These are phyloP conservation scores for Coffea humblotiana DNA, from an alignment of 305 asterid genomes.

Conservation along the genomic window DNA sequence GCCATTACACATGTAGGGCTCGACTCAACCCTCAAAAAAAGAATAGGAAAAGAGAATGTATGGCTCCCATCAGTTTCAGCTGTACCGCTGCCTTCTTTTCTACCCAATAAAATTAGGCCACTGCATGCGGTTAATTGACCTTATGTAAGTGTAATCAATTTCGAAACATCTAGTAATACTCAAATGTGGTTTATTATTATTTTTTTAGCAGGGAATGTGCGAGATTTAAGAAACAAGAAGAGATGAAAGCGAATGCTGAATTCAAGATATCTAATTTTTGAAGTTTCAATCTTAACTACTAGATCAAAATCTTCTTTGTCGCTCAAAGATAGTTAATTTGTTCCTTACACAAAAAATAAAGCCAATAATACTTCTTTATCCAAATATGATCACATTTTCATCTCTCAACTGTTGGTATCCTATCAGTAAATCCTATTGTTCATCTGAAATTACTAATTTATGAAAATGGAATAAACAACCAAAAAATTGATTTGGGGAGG, in stretches of 20 bases:
- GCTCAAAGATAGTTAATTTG: neutral
- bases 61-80: neutral
- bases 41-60: neutral
- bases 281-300: too few species aligned
- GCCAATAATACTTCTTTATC: neutral
- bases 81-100: neutral
- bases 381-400: neutral
- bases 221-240: too few species aligned
- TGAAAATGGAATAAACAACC: neutral
- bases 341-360: neutral
- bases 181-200: too few species aligned
- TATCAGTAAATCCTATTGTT: neutral
- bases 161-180: too few species aligned
- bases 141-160: neutral
- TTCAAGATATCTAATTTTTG: too few species aligned
- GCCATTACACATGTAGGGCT: neutral
- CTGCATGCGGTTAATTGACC: neutral
- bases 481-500: neutral
- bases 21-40: too few species aligned
- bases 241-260: too few species aligned
- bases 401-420: neutral
- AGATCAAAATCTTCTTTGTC: too few species aligned
- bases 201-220: too few species aligned
- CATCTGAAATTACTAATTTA: too few species aligned
- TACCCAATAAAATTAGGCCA: neutral